Percentiles rank a stretch among this genome's conserved stretches.
Conservation (phyloP, 1,139 yeast species). For the Geotrichum cucujoidarum region DNA sequence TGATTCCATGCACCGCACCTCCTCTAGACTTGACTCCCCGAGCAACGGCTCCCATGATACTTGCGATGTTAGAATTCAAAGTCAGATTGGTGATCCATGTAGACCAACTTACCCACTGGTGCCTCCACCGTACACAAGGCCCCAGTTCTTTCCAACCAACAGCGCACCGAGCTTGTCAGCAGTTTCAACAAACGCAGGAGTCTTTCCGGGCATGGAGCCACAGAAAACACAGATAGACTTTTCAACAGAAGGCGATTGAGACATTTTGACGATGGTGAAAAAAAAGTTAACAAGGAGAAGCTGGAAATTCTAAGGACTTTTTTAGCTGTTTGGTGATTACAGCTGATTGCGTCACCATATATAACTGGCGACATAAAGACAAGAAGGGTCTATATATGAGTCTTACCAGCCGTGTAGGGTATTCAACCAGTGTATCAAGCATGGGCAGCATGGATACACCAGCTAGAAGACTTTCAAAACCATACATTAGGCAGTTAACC, state of each 20-base stretch:
- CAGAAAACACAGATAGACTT: conserved; percentile 77
- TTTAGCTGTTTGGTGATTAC: too few species aligned
- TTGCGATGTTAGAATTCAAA: conserved; percentile 33
- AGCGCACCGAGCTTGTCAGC: conserved; percentile 58
- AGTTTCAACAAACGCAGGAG: conserved; percentile 46
- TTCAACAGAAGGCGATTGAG: conserved; percentile 28
- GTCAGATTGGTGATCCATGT: neutral
- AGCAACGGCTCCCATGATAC: conserved; percentile 82
- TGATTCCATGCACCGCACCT: conserved; percentile 80
- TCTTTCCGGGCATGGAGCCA: conserved; percentile 72
- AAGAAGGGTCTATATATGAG: too few species aligned
- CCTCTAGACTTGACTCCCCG: conserved; percentile 58
- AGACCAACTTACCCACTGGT: conserved; percentile 44
- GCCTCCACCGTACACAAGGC: conserved; percentile 88
- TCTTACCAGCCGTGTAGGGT: too few species aligned
- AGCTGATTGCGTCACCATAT: too few species aligned
- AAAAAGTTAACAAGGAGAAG: too few species aligned
- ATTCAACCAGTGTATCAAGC: too few species aligned
- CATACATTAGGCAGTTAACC: too few species aligned
- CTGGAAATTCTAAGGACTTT: too few species aligned
- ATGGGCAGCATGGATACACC: too few species aligned
- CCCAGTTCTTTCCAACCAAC: conserved; percentile 60
- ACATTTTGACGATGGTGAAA: too few species aligned
- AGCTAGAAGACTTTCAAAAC: too few species aligned
- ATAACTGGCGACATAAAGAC: too few species aligned